Conservation (phyloP, 2,329 filamentous ascomycete genomes). For the Plectosphaerella cucumerina region DNA sequence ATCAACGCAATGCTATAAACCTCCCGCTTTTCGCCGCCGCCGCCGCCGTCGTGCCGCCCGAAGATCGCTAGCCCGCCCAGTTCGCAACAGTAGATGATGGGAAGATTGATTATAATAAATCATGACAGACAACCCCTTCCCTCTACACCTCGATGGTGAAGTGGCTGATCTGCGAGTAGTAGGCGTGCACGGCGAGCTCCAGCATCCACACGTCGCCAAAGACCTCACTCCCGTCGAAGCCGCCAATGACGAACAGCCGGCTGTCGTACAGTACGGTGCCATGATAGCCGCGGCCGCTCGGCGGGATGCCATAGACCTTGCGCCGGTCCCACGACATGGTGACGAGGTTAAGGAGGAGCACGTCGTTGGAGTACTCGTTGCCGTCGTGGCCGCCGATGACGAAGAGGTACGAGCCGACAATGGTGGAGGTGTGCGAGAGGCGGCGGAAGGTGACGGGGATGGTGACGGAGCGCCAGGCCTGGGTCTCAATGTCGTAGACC, state of each 20-base stretch:
- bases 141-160: slow-evolving; percentile 63
- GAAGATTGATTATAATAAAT: background rate
- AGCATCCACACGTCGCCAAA: slow-evolving; percentile 65
- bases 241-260: slow-evolving; percentile 59
- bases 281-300: slow-evolving; percentile 63
- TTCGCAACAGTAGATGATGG: background rate
- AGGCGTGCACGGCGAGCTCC: slow-evolving; percentile 65
- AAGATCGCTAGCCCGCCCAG: background rate
- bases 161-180: slow-evolving; percentile 71
- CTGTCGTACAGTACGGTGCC: slow-evolving; percentile 63
- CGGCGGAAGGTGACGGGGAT: slow-evolving; percentile 60
- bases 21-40: background rate
- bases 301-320: slow-evolving; percentile 59
- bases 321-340: slow-evolving; percentile 72
- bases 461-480: slow-evolving; percentile 54
- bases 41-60: background rate
- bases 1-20: background rate
- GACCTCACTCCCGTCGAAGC: slow-evolving; percentile 64
- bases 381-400: slow-evolving; percentile 68
- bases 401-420: slow-evolving; percentile 67
- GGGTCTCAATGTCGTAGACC: slow-evolving; percentile 65
- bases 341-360: slow-evolving; percentile 64
- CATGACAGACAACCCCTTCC: background rate
- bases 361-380: slow-evolving; percentile 65
- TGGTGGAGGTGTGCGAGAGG: slow-evolving; percentile 64